Evolutionary conservation across 2,329 filamentous ascomycete species (phyloP).

Genomic region (Aspergillus fructus): DNA sequence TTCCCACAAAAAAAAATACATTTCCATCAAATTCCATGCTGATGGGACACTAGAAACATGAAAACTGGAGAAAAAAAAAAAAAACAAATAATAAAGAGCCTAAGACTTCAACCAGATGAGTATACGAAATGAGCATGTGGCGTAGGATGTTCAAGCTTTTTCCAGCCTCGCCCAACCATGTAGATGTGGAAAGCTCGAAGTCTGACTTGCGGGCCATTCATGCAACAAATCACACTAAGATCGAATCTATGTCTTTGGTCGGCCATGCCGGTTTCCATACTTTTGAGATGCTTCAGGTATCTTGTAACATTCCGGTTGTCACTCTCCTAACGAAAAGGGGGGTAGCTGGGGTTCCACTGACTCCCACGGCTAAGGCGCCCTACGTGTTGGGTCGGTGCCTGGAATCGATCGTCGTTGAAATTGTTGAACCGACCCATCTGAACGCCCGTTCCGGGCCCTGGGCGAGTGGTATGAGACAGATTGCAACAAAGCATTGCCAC

Average conservation of each 20-base stretch:
- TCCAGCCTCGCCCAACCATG: neutral
- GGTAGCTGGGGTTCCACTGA: constrained; percentile 39
- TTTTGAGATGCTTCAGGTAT: constrained; percentile 3
- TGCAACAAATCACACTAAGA: constrained; percentile 14
- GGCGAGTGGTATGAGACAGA: constrained; percentile 82
- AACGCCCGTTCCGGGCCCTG: constrained; percentile 76
- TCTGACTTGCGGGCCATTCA: constrained; percentile 9
- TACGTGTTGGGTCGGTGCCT: constrained; percentile 39
- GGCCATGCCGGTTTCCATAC: neutral
- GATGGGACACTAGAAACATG: neutral
- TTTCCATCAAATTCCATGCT: neutral
- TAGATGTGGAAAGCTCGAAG: constrained; percentile 13
- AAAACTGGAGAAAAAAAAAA: neutral
- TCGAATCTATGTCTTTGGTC: constrained; percentile 10
- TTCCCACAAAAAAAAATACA: constrained; percentile 19
- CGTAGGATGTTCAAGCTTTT: constrained; percentile 8
- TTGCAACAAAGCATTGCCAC: constrained; percentile 99
- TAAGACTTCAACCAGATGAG: constrained; percentile 10
- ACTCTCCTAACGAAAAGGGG: constrained; percentile 35
- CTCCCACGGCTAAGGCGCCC: constrained; percentile 35
- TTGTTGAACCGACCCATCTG: constrained; percentile 60
- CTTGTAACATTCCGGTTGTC: neutral
- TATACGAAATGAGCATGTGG: constrained; percentile 10
- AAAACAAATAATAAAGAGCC: constrained; percentile 8
- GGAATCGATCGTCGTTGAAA: constrained; percentile 44